Evolutionary conservation across 192 early-diverging fungal genomes (phyloP).

Genomic region (Coemansia sp.): DNA sequence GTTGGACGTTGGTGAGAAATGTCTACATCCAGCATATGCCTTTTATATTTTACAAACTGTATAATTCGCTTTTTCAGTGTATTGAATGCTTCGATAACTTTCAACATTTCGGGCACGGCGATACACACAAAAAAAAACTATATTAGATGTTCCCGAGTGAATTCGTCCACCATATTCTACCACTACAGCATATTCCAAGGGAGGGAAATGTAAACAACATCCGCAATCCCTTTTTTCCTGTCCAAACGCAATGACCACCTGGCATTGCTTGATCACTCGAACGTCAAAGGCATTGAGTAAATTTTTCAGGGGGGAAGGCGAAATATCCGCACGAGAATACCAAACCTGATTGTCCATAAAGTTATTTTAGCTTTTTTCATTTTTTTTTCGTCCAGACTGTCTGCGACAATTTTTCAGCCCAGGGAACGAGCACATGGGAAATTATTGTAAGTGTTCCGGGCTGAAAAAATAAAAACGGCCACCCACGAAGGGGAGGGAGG

Average conservation of each 20-base stretch:
- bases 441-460: constrained; percentile 2
- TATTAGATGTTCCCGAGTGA: constrained; percentile 4
- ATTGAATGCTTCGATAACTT: not conserved
- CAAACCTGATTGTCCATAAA: constrained; percentile 3
- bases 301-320: not conserved
- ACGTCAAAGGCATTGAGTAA: not conserved
- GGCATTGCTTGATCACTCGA: not conserved
- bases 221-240: not conserved
- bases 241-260: not conserved
- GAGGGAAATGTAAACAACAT: not conserved
- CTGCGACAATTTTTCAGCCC: not conserved
- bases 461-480: too few species aligned
- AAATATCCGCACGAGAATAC: constrained; percentile 4
- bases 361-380: too few species aligned
- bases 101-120: not conserved
- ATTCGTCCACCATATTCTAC: constrained; percentile 1
- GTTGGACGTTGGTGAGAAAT: too few species aligned
- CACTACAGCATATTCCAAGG: not conserved
- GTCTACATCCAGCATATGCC: not conserved
- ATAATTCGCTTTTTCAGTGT: not conserved
- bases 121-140: not conserved
- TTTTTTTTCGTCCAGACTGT: not conserved
- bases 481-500: too few species aligned
- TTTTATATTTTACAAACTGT: not conserved
- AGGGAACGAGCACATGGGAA: not conserved